Evolutionary conservation across 139 green algal genomes (phyloP), one percentile per base, ranked within the genome.

Genomic region (Ettlia oleoabundans): DNA sequence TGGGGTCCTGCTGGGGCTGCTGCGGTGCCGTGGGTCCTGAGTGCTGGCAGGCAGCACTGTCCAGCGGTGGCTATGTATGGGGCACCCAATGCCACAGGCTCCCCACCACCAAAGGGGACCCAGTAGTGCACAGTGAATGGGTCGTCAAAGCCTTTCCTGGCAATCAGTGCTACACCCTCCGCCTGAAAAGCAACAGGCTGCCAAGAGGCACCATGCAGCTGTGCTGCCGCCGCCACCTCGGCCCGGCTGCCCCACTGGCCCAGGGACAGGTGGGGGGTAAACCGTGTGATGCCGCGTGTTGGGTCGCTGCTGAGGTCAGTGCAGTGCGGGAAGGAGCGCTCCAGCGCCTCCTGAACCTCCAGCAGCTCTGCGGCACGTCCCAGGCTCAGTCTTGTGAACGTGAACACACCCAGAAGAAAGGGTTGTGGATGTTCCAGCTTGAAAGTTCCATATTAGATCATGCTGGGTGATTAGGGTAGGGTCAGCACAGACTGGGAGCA

Each of bases 251-350:
- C 52, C 88, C 90, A 92, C 84, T 93, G 92, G 1, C 92, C 92
- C 66, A 95, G 61, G 1, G 89, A 94, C 52, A 95, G 51, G 82
- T 95, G 92, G 4, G 91, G 90, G n/a, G 69, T 82, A 82, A 93
- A 94, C 15, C 7, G 37, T 1, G 71, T 78, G 42, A 94, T 93
- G 72, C 84, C 80, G 0, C 91, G 58, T 0, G 0, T n/a, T 2
- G 81, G 78, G 65, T 95, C 92, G 40, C 35, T 26, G 66, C 55
- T 87, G 10, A 95, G 89, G 74, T 94, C 87, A 61, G 61, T 76
- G 80, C 87, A 95, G 51, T 84, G 78, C 4, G 91, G 92, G 66
- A 95, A 95, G 21, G 84, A 87, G 1, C 19, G 15, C 24, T 70
- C 19, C 63, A 94, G 83, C 6, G 79, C 78, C 19, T 37, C 63